A percentile compares a stretch with the other conserved stretches of the same genome.
These are phyloP conservation scores for Pythium monospermum DNA, from an alignment of 352 stramenopile genomes.

Conservation along the genomic window DNA sequence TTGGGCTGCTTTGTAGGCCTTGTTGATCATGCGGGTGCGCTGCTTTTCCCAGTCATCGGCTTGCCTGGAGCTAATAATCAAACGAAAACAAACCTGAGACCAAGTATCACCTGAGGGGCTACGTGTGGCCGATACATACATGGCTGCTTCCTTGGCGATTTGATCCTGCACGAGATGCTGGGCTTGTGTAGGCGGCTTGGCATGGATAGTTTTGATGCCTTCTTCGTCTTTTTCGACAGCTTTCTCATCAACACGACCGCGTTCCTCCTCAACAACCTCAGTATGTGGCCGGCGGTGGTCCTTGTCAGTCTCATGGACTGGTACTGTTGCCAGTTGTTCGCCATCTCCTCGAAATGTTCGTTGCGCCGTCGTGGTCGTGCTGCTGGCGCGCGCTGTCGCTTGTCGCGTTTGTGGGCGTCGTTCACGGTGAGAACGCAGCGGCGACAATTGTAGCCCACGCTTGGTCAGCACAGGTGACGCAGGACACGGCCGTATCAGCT, in stretches of 20 bases:
- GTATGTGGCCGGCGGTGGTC: too few relatives aligned
- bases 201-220: too few relatives aligned
- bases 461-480: constrained; percentile 13
- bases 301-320: too few relatives aligned
- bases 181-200: too few relatives aligned
- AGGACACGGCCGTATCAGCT: too few relatives aligned
- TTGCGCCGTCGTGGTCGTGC: background rate
- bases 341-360: background rate
- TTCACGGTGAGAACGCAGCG: constrained; percentile 7
- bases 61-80: background rate
- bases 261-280: too few relatives aligned
- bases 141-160: constrained; percentile 4
- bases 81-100: too few relatives aligned
- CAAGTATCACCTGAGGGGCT: background rate
- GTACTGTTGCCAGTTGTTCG: too few relatives aligned
- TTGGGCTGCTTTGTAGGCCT: constrained; percentile 21
- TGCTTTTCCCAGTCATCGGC: constrained; percentile 9
- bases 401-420: constrained; percentile 6
- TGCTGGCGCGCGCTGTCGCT: constrained; percentile 2
- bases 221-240: too few relatives aligned
- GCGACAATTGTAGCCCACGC: constrained; percentile 12
- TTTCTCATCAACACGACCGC: too few relatives aligned
- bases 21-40: background rate
- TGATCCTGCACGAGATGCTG: background rate
- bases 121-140: background rate